A percentile compares a stretch with the other conserved stretches of the same genome.
Conservation (phyloP, 495 filamentous ascomycete genomes). For the Hypoxylon perforatum region DNA sequence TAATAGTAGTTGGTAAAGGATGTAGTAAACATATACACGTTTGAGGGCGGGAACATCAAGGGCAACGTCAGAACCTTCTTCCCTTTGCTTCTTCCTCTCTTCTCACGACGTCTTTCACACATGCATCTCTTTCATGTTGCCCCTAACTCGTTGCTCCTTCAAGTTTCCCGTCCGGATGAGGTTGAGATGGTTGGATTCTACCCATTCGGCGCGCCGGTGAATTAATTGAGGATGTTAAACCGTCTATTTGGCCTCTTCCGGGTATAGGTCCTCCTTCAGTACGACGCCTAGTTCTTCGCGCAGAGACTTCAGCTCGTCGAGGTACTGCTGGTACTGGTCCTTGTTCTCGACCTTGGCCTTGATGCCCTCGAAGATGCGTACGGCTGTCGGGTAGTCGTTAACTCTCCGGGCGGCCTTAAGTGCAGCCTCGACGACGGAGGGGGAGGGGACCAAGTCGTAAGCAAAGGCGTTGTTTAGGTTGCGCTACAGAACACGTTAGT, state of each 20-base stretch:
- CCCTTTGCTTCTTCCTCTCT: constrained; percentile 1
- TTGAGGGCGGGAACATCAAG: constrained; percentile 33
- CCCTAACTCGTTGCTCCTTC: neutral
- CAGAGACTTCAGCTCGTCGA: constrained; percentile 88
- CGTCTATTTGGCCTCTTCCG: constrained; percentile 70
- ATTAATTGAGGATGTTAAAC: neutral
- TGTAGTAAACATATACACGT: constrained; percentile 46
- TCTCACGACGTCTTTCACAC: neutral
- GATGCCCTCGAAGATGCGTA: constrained; percentile 98
- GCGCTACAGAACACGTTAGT: constrained; percentile 68
- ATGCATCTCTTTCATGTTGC: constrained; percentile 9
- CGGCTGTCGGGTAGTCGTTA: constrained; percentile 98
- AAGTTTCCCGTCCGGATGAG: neutral
- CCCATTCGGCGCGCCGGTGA: no score
- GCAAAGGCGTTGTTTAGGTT: constrained; percentile 99
- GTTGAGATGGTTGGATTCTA: neutral
- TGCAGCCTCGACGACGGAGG: constrained; percentile 90
- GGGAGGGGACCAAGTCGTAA: constrained; percentile 98
- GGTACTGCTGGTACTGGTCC: constrained; percentile 97
- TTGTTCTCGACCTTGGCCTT: constrained; percentile 99
- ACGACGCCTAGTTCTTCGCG: constrained; percentile 92
- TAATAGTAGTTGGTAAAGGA: constrained; percentile 22
- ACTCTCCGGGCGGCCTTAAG: constrained; percentile 92
- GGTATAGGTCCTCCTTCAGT: constrained; percentile 95
- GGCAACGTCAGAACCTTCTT: constrained; percentile 22